Evolutionary conservation across 805 yeast species (phyloP), one percentile per base, ranked within the genome.

Genomic region (Wickerhamomyces alni): DNA sequence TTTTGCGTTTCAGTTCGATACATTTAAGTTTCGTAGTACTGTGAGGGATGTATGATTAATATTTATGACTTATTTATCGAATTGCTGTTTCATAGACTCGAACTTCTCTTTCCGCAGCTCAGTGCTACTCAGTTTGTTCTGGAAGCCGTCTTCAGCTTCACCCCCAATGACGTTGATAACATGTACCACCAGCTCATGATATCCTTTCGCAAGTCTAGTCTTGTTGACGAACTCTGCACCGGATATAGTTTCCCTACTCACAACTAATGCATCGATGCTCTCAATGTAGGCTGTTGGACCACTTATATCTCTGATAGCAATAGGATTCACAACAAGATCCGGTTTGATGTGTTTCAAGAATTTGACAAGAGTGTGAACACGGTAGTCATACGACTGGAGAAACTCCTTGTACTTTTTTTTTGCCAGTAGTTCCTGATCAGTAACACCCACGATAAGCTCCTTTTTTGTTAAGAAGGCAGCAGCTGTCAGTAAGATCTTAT

Each of bases 271-370:
- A 48, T 89, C 85, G 30, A 93, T 86, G 36, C 78, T 80, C 12
- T 70, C 69, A 2, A 83, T 70, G 11, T 73, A 70, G 0, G 87
- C 95, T 0, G 99, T 88, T 4, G 98, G 99, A 0, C 99, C 99
- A 62, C 94, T 88, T 0, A 89, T 73, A 57, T 93, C 98, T 43
- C 79, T 72, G 34, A 93, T 80, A 46, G 82, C 77, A 37, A 72
- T 73, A 2, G 82, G 63, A 22, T 78, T 77, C 10, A 77, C 63
- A 0, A 45, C 40, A 7, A 81, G 54, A 0, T 52, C 43, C 4
- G 86, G 80, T 31, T 68, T 67, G 10, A 78, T 52, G 21, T 65
- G 50, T 1, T 52, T 47, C 5, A 91, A 44, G 53, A 87, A 87
- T 0, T 51, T 37, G 2, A 55, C 44, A 0, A 83, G 84, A 1